Percentiles rank a stretch among this genome's conserved stretches.
These are phyloP conservation scores for Solanum virginianum DNA, from an alignment of 257 asterid species.

Conservation along the genomic window DNA sequence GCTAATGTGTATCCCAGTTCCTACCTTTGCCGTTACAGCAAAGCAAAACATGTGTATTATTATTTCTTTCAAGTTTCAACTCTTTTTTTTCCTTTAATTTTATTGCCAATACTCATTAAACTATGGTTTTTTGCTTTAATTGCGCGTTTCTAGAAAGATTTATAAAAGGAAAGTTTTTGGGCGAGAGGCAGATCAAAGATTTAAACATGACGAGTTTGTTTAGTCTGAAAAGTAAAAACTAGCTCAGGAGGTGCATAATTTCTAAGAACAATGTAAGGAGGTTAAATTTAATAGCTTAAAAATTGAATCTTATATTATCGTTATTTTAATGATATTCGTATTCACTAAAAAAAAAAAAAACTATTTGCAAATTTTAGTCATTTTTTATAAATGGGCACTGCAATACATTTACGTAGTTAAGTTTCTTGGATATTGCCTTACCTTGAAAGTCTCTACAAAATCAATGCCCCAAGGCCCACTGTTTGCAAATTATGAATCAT, in stretches of 20 bases:
- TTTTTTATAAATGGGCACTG: background rate
- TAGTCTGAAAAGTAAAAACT: no score
- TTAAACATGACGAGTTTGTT: background rate
- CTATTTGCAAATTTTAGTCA: background rate
- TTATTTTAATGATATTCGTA: background rate
- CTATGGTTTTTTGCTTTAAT: background rate
- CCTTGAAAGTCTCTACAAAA: conserved; percentile 1
- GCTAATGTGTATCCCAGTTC: background rate
- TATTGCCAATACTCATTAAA: background rate
- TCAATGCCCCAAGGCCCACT: background rate
- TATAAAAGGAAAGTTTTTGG: background rate
- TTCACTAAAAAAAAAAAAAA: no score
- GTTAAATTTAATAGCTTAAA: no score
- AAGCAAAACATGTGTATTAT: background rate
- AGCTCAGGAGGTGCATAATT: background rate
- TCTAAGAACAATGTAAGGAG: background rate
- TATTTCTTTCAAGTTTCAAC: background rate
- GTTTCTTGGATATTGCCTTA: background rate
- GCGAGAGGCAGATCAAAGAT: background rate
- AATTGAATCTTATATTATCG: background rate
- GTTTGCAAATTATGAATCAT: background rate
- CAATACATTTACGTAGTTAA: background rate
- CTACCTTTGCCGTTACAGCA: background rate
- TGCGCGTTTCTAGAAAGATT: background rate
- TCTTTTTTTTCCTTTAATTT: background rate